Conservation (phyloP, 768 basidiomycete genomes). For the Kwoniella mangroviensis region DNA sequence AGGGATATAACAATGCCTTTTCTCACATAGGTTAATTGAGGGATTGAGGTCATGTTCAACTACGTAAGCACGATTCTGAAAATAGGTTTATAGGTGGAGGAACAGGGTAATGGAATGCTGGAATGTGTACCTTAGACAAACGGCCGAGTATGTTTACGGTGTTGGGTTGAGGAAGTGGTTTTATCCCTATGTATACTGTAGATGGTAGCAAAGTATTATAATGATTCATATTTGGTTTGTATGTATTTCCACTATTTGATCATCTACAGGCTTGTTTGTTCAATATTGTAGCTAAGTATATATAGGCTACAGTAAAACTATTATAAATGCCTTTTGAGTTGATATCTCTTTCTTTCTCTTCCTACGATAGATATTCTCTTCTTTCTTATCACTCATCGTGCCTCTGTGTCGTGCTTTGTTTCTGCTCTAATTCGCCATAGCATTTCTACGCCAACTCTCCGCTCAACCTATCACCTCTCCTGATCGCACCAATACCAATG, state of each 20-base stretch:
- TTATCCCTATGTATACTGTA: not conserved
- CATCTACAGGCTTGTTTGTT: slow-evolving; percentile 4
- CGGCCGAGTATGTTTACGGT: slow-evolving; percentile 1
- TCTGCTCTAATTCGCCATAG: not conserved
- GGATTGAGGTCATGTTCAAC: not conserved
- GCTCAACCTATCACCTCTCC: slow-evolving; percentile 50
- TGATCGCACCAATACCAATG: slow-evolving; percentile 44
- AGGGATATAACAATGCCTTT: not conserved
- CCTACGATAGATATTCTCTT: not conserved
- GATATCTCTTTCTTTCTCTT: not conserved
- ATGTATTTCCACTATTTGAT: no score
- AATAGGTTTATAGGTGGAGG: slow-evolving; percentile 8
- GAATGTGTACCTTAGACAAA: not conserved
- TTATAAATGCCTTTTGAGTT: slow-evolving; percentile 10
- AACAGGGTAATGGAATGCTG: not conserved
- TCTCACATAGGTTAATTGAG: not conserved
- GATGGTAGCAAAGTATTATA: not conserved
- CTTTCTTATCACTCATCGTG: not conserved
- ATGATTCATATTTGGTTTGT: slow-evolving; percentile 8
- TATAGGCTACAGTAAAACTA: not conserved
- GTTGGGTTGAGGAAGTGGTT: not conserved
- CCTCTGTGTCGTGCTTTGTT: not conserved
- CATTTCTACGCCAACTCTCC: slow-evolving; percentile 16
- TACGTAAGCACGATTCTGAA: slow-evolving; percentile 11
- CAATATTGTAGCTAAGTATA: not conserved